Base-by-base conservation (phyloP, 1,284 basidiomycete genomes). In the Cystobasidium slooffiae region DNA sequence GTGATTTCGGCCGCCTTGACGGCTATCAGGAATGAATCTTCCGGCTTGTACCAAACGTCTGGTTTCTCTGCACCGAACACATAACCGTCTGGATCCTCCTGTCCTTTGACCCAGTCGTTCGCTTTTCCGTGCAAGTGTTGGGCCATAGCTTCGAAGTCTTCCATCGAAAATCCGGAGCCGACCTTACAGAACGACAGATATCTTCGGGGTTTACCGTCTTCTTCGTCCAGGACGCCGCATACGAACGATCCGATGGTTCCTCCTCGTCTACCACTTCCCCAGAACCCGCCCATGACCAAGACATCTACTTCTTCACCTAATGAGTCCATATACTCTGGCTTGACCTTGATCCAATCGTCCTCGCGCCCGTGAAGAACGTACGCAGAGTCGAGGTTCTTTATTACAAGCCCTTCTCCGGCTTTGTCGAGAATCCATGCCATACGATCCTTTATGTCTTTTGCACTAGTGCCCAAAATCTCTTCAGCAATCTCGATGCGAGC, bases 261-360 rank as follows among this genome's bases (percentile, higher is more conserved):
- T 1, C 82, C 83, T 0, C 84, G 79, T 0, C 80, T 80, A 8
- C 85, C 55, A 59, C 39, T 37, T 18, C 72, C 76, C 66, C 66
- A 78, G 75, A 79, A 74, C 61, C 59, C 68, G 89, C 91, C 91
- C 37, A 97, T 88, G 39, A 97, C 92, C 1, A 96, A 83, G 0
- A 95, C 87, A 77, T 96, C 94, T 3, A 94, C 88, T 0, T 91
- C 94, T 83, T 76, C 65, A 16, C 76, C 68, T 10, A 76, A 39
- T 22, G 66, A 66, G 64, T 81, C 92, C 89, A 94, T 93, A 78
- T 94, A 94, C 80, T 97, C 94, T 6, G 94, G 94, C 81, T 97
- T 97, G 47, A 95, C 87, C 87, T 97, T 97, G 79, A 95, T 88
- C 94, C 95, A 97, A 78, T 93, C 90, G 79, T 88, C 87, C 78